A percentile compares a stretch with the other conserved stretches of the same genome.
Evolutionary conservation across 305 asterid genomes (phyloP).

Genomic region (Ilex paraguariensis): DNA sequence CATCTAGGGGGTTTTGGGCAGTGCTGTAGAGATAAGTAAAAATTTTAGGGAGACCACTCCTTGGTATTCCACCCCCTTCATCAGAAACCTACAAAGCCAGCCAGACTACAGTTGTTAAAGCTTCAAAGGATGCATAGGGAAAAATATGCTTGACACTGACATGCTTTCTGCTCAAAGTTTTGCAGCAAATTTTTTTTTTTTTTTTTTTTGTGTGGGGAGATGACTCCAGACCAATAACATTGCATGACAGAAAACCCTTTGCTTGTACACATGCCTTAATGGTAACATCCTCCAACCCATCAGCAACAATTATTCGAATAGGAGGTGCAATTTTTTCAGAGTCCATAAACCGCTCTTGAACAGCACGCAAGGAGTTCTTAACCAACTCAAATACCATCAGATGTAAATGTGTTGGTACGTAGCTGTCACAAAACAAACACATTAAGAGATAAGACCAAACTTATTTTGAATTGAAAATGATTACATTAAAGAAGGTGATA

Average conservation of each 20-base stretch:
- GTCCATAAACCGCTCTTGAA: constrained; percentile 78
- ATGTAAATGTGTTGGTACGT: constrained; percentile 91
- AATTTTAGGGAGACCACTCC: constrained; percentile 88
- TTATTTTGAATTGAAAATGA: too few relatives aligned
- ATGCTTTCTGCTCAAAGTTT: too few relatives aligned
- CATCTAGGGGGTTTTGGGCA: constrained; percentile 82
- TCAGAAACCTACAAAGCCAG: constrained; percentile 63
- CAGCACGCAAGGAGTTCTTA: constrained; percentile 96
- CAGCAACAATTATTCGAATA: constrained; percentile 86
- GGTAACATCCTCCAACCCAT: constrained; percentile 95
- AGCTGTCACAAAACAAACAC: constrained; percentile 30
- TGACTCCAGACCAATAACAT: background rate
- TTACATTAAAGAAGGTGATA: too few relatives aligned
- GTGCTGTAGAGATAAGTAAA: constrained; percentile 94
- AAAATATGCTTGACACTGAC: too few relatives aligned
- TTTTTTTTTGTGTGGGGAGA: too few relatives aligned
- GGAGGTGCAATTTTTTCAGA: constrained; percentile 90
- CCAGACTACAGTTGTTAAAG: background rate
- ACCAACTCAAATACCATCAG: constrained; percentile 96
- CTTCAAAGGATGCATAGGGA: too few relatives aligned
- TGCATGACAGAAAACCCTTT: background rate
- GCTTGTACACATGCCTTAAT: constrained; percentile 55
- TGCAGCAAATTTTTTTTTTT: too few relatives aligned
- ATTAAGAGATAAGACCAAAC: too few relatives aligned
- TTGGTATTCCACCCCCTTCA: constrained; percentile 97